Evolutionary conservation across 768 basidiomycete genomes (phyloP), one percentile per base, ranked within the genome.

Genomic region (Tricholoma bakamatsutake): DNA sequence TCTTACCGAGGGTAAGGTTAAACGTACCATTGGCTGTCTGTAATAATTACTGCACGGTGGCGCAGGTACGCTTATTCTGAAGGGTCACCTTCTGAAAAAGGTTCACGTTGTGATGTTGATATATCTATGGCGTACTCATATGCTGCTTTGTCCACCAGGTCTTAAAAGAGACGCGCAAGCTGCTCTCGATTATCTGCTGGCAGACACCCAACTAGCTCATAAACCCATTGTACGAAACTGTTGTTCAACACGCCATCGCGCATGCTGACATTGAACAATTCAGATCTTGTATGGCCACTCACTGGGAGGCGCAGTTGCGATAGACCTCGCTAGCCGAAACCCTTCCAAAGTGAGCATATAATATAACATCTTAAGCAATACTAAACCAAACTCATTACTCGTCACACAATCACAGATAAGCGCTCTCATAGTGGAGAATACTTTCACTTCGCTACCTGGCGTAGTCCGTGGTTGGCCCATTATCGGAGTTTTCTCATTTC

Each of bases 281-380:
- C 39, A 86, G 85, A 75, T 90, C 40, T 60, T 90, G 1, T 90
- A 81, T 59, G 88, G 89, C 1, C 84, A 87, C 61, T 87, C 83
- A 8, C 85, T 94, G 33, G 94, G 94, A 13, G 93, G 93, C 4
- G 94, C 90, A 0, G 93, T 96, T 6, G 82, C 89, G 3, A 87
- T 96, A 45, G 85, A 92, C 68, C 83, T 93, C 7, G 87, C 88
- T 0, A 82, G 82, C 54, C 77, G 78, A 9, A 93, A 93, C 64
- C 74, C 83, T 1, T 68, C 79, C 34, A 77, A 82, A 56, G 87
- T 85, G 56, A 42, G 9, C 13, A 10, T 7, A 31, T 31, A 9
- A 9, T 12, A 2, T 34, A 34, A 49, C 5, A 48, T 43, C 21
- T 27, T 5, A 50, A 10, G 24, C 7, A 17, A 49, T 21, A 9